Conservation (phyloP, 768 basidiomycete genomes). For the Amanita muscaria region DNA sequence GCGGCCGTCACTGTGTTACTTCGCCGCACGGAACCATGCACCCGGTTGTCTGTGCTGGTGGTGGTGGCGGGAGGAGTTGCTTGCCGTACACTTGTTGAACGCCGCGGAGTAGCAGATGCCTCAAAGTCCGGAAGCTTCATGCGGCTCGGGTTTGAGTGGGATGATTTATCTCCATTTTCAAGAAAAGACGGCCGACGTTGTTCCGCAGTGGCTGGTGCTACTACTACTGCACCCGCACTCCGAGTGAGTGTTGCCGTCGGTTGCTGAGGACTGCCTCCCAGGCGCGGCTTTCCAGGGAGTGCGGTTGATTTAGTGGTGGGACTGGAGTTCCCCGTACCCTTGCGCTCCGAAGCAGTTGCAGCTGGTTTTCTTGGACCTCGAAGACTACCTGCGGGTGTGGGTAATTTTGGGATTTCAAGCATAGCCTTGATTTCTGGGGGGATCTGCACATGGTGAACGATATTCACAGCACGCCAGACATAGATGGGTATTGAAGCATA, state of each 20-base stretch:
- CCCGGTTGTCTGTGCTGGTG: constrained; percentile 27
- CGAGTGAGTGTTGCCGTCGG: constrained; percentile 31
- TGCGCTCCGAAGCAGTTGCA: constrained; percentile 33
- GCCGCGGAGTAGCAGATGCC: constrained; percentile 36
- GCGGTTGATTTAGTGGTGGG: constrained; percentile 32
- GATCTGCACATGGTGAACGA: constrained; percentile 65
- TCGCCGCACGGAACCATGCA: constrained; percentile 9
- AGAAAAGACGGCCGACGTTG: constrained; percentile 38
- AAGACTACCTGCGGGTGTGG: constrained; percentile 1
- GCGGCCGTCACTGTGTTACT: not conserved
- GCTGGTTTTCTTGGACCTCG: constrained; percentile 17
- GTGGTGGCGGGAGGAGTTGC: constrained; percentile 27
- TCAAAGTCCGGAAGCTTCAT: constrained; percentile 48
- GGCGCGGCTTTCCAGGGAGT: constrained; percentile 36
- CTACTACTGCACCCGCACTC: constrained; percentile 31
- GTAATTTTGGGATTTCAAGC: constrained; percentile 45
- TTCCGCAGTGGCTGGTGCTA: constrained; percentile 39
- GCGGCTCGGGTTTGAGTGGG: constrained; percentile 55
- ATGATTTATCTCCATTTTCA: constrained; percentile 37
- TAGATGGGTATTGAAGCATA: constrained; percentile 55
- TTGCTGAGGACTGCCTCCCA: constrained; percentile 47
- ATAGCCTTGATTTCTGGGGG: constrained; percentile 63
- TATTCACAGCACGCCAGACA: constrained; percentile 76
- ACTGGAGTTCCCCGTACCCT: constrained; percentile 34
- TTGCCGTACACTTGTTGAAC: constrained; percentile 28